Evolutionary conservation across 208 protist species (phyloP), one percentile per base, ranked within the genome.

Genomic region (Sergeia podlipaevii): DNA sequence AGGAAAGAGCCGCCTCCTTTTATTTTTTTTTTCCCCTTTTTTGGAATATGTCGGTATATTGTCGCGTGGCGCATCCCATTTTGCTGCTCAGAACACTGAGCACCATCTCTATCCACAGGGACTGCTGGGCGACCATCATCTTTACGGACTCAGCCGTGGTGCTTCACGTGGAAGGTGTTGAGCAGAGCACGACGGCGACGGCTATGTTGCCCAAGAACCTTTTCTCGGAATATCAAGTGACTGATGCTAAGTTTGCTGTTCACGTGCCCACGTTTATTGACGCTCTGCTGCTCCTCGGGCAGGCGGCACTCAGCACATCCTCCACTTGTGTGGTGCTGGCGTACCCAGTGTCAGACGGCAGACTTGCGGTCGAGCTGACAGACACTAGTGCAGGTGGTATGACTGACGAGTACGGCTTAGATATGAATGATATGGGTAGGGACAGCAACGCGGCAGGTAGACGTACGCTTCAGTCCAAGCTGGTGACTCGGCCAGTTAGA

Each of bases 31-130:
- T 24, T 43, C 17, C 23, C 23, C 20, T n/a, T n/a, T n/a, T n/a
- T n/a, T n/a, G n/a, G n/a, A 17, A 20, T 44, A 93, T 94, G 86
- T 91, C 82, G 0, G 67, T 94, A 13, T 77, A 85, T 49, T 91
- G 82, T 34, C 65, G 69, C 18, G 65, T 94, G 27, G 70, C 55
- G 7, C 64, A 73, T 17, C 60, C 76, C 3, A 46, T 51, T 6
- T 56, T 91, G 41, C 64, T 91, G 1, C 63, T 91, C 15, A 80
- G 84, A 45, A 70, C 83, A 11, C 69, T 94, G 2, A 46, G 52
- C 51, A 61, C 58, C 23, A 32, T 58, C 7, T 48, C 47, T 39
- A 68, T 87, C 23, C 51, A 71, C 41, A 65, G 65, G 20, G 83
- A 94, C 52, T 60, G 69, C 32, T 94, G 80, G 76, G 77, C 73